Base-by-base conservation (phyloP, 2,329 filamentous ascomycete genomes). In the Bipolaris cookei region DNA sequence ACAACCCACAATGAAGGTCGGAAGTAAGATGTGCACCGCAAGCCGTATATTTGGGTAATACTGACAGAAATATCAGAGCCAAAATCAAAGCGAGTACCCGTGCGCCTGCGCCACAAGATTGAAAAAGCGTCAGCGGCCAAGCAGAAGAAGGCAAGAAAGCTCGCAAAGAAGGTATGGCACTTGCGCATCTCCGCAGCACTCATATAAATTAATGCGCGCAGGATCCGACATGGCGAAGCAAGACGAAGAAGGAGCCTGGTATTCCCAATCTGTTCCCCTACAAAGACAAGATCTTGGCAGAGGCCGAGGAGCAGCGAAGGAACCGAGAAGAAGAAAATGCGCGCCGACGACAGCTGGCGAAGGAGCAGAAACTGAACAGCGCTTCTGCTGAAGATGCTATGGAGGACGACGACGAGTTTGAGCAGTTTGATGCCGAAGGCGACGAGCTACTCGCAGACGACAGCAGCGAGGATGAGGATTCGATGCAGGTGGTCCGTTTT, bases 261-360 rank as follows among this genome's bases (percentile, higher is more conserved):
- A 97, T 99, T 61, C 95, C 95, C 38, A 99, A 98, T 74, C 81
- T 97, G 34, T 99, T 97, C 80, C 95, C 95, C 0, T 97, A 95
- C 84, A 99, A 99, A 82, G 93, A 97, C 77, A 93, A 90, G 82
- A 86, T 99, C 25, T 85, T 99, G 32, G 88, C 93, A 56, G 92
- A 99, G 78, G 96, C 99, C 68, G 95, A 99, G 80, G 91, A 97
- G 79, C 89, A 87, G 69, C 90, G 90, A 73, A 81, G 89, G 65
- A 82, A 86, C 76, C 97, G 94, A 81, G 87, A 87, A 63, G 92
- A 97, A 72, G 91, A 97, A 35, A 67, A 62, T 72, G 84, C 85
- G 56, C 82, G 85, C 73, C 84, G 86, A 68, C 86, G 86, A 62
- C 90, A 96, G 72, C 80, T 92, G 70, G 88, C 88, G 54, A 84